These are phyloP conservation scores for Powellomyces hirtus DNA, from an alignment of 192 early-diverging fungal species.

Conservation along the genomic window DNA sequence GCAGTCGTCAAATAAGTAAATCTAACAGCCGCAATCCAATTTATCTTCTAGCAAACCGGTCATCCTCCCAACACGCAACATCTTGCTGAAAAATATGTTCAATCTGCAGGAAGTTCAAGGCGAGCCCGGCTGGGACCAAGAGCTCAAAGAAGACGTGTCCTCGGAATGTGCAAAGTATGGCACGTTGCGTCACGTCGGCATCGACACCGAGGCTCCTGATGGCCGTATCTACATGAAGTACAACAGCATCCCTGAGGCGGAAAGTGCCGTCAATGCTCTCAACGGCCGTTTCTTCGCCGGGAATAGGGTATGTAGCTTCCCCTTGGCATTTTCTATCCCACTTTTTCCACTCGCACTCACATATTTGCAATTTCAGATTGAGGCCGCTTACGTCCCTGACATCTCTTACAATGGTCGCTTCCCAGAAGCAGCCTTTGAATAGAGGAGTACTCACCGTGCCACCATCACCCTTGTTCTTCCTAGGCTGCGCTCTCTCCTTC, in stretches of 20 bases:
- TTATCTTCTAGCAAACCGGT: not conserved
- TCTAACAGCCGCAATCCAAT: not conserved
- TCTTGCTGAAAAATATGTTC: slow-evolving; percentile 87
- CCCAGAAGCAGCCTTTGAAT: slow-evolving; percentile 52
- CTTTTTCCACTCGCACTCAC: slow-evolving; percentile 7
- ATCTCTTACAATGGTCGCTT: slow-evolving; percentile 64
- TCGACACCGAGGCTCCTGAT: slow-evolving; percentile 59
- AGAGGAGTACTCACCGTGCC: too few species aligned
- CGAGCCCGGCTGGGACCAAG: slow-evolving; percentile 78
- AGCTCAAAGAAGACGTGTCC: slow-evolving; percentile 81
- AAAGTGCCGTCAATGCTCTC: slow-evolving; percentile 67
- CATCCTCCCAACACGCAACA: slow-evolving; percentile 57
- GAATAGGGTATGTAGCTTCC: slow-evolving; percentile 54
- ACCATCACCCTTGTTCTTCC: too few species aligned
- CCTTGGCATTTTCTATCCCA: too few species aligned
- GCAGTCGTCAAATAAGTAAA: too few species aligned
- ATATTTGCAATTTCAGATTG: too few species aligned
- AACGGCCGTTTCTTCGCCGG: slow-evolving; percentile 90
- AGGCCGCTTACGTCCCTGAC: slow-evolving; percentile 60
- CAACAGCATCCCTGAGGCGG: slow-evolving; percentile 62
- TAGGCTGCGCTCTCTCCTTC: too few species aligned
- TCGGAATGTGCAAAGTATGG: slow-evolving; percentile 82
- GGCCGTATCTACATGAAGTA: slow-evolving; percentile 86
- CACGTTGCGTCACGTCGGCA: slow-evolving; percentile 67
- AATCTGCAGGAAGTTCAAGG: slow-evolving; percentile 62